Percentiles rank a stretch among this genome's conserved stretches.
Conservation (phyloP, 805 yeast genomes). For the Yarrowia alimentaria region DNA sequence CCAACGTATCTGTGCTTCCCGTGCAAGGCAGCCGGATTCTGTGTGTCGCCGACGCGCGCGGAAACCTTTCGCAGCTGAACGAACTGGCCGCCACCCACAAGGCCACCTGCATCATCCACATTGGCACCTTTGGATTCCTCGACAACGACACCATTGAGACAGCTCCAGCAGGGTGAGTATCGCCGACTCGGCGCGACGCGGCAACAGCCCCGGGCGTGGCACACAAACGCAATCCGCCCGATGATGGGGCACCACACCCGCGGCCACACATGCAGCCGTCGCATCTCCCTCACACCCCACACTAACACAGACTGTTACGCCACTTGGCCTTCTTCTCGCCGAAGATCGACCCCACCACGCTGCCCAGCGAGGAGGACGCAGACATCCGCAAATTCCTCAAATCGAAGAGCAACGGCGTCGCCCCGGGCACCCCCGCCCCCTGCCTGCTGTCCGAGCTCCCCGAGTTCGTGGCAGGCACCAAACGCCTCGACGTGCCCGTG, state of each 20-base stretch:
- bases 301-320: slow-evolving; percentile 41
- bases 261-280: neutral
- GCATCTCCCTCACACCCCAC: slow-evolving; percentile 16
- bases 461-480: slow-evolving; percentile 47
- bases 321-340: slow-evolving; percentile 69
- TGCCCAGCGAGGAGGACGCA: slow-evolving; percentile 53
- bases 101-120: slow-evolving; percentile 60
- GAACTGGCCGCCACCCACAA: slow-evolving; percentile 47
- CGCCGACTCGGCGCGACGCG: no score
- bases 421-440: slow-evolving; percentile 35
- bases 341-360: slow-evolving; percentile 49
- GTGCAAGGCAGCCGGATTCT: slow-evolving; percentile 40
- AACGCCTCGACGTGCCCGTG: slow-evolving; percentile 55
- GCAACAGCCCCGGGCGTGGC: no score
- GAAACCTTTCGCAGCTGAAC: slow-evolving; percentile 51
- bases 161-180: slow-evolving; percentile 56
- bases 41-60: slow-evolving; percentile 57
- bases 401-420: no score
- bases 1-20: slow-evolving; percentile 12
- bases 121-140: slow-evolving; percentile 80
- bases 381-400: slow-evolving; percentile 45
- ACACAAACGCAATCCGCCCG: no score
- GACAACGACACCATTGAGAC: slow-evolving; percentile 54
- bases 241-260: neutral
- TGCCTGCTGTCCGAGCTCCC: slow-evolving; percentile 51